Evolutionary conservation across 106 monocot genomes (phyloP).

Genomic region (Dactylorhiza incarnata): DNA sequence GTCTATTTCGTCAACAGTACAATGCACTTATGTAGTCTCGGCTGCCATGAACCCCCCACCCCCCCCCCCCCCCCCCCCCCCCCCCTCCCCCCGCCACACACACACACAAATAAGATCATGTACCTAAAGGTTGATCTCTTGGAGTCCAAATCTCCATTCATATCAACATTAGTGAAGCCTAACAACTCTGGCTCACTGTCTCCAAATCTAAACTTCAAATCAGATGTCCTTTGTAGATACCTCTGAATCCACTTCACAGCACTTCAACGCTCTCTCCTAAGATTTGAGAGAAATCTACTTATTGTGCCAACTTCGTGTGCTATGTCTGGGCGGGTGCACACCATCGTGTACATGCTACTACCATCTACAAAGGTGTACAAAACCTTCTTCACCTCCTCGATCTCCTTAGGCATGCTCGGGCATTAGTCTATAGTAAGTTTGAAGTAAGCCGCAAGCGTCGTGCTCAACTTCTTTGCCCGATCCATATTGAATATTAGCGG

Average conservation of each 20-base stretch:
- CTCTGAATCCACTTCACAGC: neutral
- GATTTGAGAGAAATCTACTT: neutral
- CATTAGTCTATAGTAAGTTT: neutral
- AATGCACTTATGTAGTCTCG: too few species aligned
- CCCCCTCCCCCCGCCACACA: too few species aligned
- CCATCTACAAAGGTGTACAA: neutral
- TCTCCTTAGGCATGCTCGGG: neutral
- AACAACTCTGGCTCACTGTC: neutral
- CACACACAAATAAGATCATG: too few species aligned
- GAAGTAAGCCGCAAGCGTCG: neutral
- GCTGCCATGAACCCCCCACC: too few species aligned
- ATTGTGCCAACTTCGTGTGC: neutral
- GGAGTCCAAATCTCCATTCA: too few species aligned
- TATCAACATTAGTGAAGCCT: too few species aligned
- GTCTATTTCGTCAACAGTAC: too few species aligned
- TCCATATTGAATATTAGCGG: too few species aligned
- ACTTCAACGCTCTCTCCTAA: neutral
- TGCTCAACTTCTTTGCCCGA: too few species aligned
- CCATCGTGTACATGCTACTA: neutral
- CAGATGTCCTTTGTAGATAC: neutral
- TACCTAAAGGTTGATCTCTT: too few species aligned
- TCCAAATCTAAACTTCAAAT: neutral
- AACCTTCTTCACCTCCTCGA: neutral
- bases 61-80: too few species aligned
- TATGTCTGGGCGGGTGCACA: neutral